Evolutionary conservation across 1,284 basidiomycete genomes (phyloP), one percentile per base, ranked within the genome.

Genomic region (Pyrrhoderma noxium): DNA sequence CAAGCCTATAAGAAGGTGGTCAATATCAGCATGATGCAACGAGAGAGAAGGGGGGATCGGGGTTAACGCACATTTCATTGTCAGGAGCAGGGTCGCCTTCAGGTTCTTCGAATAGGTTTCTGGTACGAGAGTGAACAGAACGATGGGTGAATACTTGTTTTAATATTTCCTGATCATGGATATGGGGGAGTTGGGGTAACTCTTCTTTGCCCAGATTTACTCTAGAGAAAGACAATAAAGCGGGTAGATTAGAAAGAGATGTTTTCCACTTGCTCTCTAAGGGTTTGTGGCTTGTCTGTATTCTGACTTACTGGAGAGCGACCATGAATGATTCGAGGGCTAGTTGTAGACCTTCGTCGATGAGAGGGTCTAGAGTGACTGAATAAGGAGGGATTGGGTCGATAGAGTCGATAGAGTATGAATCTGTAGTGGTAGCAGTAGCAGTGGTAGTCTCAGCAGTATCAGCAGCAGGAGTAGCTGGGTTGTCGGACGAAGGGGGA

Each of bases 11-110:
- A n/a, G n/a, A n/a, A n/a, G n/a, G n/a, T n/a, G n/a, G n/a, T 59
- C 13, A 27, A 16, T 34, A n/a, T 35, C 36, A 22, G 18, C 16
- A 3, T 9, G 13, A 14, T 21, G 39, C 16, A 35, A 25, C 16
- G 7, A 42, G 22, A 14, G 16, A 37, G 22, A 44, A n/a, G 39
- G 27, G 45, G 19, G 39, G 42, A 19, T 36, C 18, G 36, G n/a
- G 9, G n/a, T 8, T n/a, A n/a, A n/a, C n/a, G n/a, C n/a, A 86
- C 85, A 78, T 81, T 67, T 89, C 85, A 57, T 89, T 87, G 60
- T 89, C 85, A 8, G 83, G 85, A 49, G 82, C 82, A 2, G 75
- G 79, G 63, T 88, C 85, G 49, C 77, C 69, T 0, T 71, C 75
- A 27, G 68, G 70, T 64, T 89, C 86, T 61, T 89, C 86, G 57